phyloP scores from a whole-genome alignment of 2,329 filamentous ascomycete species.

The Dactylellina leptospora region DNA sequence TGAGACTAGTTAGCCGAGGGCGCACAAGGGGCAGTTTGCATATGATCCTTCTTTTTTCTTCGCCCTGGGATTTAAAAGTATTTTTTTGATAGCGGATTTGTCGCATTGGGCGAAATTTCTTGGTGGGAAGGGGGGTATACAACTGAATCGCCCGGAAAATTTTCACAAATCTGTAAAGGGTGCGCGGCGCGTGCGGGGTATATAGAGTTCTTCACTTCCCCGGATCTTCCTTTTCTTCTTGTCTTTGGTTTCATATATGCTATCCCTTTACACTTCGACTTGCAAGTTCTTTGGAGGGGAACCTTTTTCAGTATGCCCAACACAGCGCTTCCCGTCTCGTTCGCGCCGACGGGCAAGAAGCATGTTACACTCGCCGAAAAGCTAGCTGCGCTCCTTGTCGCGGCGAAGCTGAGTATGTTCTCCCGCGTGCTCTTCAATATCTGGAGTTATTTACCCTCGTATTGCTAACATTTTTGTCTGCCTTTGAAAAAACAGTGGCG shows the following conservation, averaged over 20 bases:
- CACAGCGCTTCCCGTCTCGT: conserved; percentile 31
- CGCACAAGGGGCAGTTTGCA: not conserved
- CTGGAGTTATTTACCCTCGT: not conserved
- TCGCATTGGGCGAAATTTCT: too few relatives aligned
- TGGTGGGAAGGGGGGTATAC: too few relatives aligned
- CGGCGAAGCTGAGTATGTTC: conserved; percentile 30
- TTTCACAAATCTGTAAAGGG: too few relatives aligned
- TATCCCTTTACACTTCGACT: not conserved
- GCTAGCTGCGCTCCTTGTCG: conserved; percentile 16
- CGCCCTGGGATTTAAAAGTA: too few relatives aligned
- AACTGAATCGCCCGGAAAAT: too few relatives aligned
- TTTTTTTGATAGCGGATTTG: too few relatives aligned
- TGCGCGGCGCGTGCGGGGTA: not conserved
- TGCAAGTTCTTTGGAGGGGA: not conserved
- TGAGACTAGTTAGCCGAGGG: not conserved
- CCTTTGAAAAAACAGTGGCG: conserved; percentile 21
- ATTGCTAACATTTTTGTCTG: too few relatives aligned
- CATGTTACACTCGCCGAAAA: conserved; percentile 22
- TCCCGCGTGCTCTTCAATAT: too few relatives aligned
- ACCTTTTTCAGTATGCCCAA: conserved; percentile 15
- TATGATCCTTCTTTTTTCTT: too few relatives aligned
- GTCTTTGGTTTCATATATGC: not conserved
- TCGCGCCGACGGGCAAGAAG: conserved; percentile 24
- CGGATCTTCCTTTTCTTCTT: not conserved
- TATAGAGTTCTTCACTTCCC: not conserved